Base-by-base conservation (phyloP, 495 filamentous ascomycete genomes). In the Hypomontagnella monticulosa region DNA sequence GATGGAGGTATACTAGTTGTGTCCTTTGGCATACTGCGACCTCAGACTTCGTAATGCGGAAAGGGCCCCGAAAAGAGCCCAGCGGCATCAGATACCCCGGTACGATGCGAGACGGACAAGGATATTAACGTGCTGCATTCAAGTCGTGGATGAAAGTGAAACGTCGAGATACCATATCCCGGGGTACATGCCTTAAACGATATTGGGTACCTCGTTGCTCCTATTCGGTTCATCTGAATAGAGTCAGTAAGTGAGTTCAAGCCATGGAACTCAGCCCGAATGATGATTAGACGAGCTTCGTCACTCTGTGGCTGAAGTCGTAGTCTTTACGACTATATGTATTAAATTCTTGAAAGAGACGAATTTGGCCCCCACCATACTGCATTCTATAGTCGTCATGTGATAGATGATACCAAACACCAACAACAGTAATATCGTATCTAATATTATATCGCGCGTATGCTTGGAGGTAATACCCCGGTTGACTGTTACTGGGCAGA, bases 21-120 rank as follows among this genome's bases (percentile, higher is more conserved):
- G 36, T 55, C 7, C 9, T 33, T 57, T 49, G 19, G 44, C 36
- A 36, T 58, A 44, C 36, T 14, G 36, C 19, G 30, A n/a, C n/a
- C n/a, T n/a, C n/a, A 63, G 27, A 16, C 16, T 14, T 46, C 54
- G 54, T 40, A 52, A 58, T 51, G 43, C 42, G 48, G 49, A 8
- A 27, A 54, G 46, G 55, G 33, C 40, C 48, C 54, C 40, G 14
- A 30, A 44, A 18, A 63, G 50, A 48, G 30, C 19, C 23, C 9
- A 58, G 33, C 20, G 23, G 32, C 47, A 51, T 57, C 34, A 30
- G 30, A 23, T 43, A 69, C 48, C 66, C 66, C 46, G 55, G 66
- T 63, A 57, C 23, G 40, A 69, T 63, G 50, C 66, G 66, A 69
- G 66, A 69, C 66, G 37, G 27, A 47, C 66, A 60, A 52, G 66